phyloP scores from a whole-genome alignment of 768 basidiomycete species.

The Gloeopeniophorella convolvens region DNA sequence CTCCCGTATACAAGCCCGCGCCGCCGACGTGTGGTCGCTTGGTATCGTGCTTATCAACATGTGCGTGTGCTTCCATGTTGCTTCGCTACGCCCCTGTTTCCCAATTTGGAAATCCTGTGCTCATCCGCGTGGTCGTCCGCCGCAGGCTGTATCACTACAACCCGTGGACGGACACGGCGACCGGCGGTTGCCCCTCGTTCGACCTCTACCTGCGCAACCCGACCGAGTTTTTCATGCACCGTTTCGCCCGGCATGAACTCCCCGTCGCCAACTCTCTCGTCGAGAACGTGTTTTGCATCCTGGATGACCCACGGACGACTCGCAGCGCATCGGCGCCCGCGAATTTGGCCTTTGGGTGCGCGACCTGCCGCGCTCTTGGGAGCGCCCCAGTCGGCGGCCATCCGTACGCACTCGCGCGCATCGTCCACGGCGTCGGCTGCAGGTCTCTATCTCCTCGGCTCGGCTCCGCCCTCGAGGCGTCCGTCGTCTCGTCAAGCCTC shows the following conservation, averaged over 20 bases:
- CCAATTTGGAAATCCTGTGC: too few species aligned
- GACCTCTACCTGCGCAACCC: slow-evolving; percentile 72
- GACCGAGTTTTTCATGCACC: slow-evolving; percentile 78
- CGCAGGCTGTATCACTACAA: slow-evolving; percentile 95
- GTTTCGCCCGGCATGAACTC: slow-evolving; percentile 85
- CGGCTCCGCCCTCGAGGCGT: slow-evolving; percentile 60
- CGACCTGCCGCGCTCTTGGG: slow-evolving; percentile 67
- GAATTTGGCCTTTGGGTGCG: slow-evolving; percentile 86
- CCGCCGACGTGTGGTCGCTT: slow-evolving; percentile 98
- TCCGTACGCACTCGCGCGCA: slow-evolving; percentile 46
- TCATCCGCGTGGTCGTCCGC: slow-evolving; percentile 10
- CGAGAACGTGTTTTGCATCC: slow-evolving; percentile 74
- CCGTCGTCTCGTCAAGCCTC: slow-evolving; percentile 64
- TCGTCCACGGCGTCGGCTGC: slow-evolving; percentile 50
- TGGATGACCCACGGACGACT: slow-evolving; percentile 55
- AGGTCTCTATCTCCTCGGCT: slow-evolving; percentile 56
- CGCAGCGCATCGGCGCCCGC: slow-evolving; percentile 63
- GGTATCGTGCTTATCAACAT: slow-evolving; percentile 99
- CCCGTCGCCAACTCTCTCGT: slow-evolving; percentile 86
- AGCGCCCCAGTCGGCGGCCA: slow-evolving; percentile 29
- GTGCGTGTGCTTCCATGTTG: slow-evolving; percentile 36
- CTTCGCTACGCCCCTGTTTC: slow-evolving; percentile 6
- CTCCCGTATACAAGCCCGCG: slow-evolving; percentile 87
- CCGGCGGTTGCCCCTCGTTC: slow-evolving; percentile 77
- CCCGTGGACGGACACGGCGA: slow-evolving; percentile 93